These are phyloP conservation scores for Botrytis tulipae DNA, from an alignment of 2,329 filamentous ascomycete species.

Conservation along the genomic window DNA sequence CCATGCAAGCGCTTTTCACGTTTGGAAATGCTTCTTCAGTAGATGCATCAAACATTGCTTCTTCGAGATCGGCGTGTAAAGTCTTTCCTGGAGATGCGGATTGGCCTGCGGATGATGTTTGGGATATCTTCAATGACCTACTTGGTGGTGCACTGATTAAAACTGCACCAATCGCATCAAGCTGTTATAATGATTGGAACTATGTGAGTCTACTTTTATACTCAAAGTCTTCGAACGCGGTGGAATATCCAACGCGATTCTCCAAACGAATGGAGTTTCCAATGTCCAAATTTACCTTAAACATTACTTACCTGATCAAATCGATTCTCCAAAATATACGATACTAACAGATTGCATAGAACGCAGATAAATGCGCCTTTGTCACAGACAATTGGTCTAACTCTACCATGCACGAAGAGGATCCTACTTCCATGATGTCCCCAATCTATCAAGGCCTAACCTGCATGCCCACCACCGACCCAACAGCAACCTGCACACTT, in stretches of 20 bases:
- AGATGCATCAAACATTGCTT: background rate
- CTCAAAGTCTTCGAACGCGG: background rate
- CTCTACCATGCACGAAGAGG: constrained; percentile 42
- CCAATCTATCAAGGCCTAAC: constrained; percentile 45
- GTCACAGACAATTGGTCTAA: constrained; percentile 38
- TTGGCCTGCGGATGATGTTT: constrained; percentile 50
- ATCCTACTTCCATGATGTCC: constrained; percentile 47
- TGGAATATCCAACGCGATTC: background rate
- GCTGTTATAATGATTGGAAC: background rate
- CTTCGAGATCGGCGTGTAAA: constrained; percentile 25
- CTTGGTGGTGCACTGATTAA: constrained; percentile 45
- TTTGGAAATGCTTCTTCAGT: constrained; percentile 5
- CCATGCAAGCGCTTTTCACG: constrained; percentile 8
- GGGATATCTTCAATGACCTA: constrained; percentile 48
- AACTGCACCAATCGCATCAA: constrained; percentile 44
- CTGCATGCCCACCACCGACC: constrained; percentile 37
- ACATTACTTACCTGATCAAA: too few species aligned
- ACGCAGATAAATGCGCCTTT: constrained; percentile 38
- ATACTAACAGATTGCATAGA: constrained; percentile 41
- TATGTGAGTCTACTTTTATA: background rate
- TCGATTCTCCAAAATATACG: constrained; percentile 24
- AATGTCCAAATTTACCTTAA: background rate
- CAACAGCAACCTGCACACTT: constrained; percentile 19
- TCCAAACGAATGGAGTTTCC: background rate
- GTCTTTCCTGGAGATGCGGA: constrained; percentile 28